Evolutionary conservation across 1,284 basidiomycete genomes (phyloP).

Genomic region (Malassezia vespertilionis): DNA sequence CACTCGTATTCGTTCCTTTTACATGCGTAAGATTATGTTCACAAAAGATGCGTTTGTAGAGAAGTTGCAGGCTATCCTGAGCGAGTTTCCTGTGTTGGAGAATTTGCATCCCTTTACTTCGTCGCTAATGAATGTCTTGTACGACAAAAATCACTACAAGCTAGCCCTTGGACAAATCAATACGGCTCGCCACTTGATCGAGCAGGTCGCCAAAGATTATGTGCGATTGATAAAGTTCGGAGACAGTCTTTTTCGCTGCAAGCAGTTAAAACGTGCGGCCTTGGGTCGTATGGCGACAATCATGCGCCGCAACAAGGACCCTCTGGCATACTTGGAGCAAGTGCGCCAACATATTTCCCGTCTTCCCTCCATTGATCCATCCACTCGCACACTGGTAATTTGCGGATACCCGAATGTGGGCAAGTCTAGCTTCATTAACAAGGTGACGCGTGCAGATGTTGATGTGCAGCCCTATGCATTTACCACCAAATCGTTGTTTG

Average conservation of each 20-base stretch:
- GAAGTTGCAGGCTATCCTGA: conserved; percentile 82
- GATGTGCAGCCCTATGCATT: conserved; percentile 47
- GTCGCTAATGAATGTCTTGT: conserved; percentile 46
- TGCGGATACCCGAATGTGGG: conserved; percentile 47
- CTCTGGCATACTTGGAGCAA: conserved; percentile 46
- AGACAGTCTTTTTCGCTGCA: conserved; percentile 46
- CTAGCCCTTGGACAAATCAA: conserved; percentile 47
- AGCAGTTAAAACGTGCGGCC: conserved; percentile 47
- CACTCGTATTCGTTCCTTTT: conserved; percentile 74
- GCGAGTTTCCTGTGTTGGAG: conserved; percentile 82
- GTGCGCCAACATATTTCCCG: conserved; percentile 47
- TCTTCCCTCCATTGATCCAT: conserved; percentile 45
- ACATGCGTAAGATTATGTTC: conserved; percentile 99
- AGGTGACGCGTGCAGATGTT: conserved; percentile 45
- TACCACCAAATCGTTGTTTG: conserved; percentile 47
- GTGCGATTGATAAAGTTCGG: conserved; percentile 46
- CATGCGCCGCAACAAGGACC: conserved; percentile 47
- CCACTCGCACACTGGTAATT: conserved; percentile 41
- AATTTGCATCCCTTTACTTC: conserved; percentile 46
- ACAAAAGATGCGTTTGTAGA: conserved; percentile 96
- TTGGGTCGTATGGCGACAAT: conserved; percentile 47
- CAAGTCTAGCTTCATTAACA: conserved; percentile 47
- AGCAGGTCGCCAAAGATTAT: conserved; percentile 47
- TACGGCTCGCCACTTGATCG: conserved; percentile 44
- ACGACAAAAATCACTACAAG: conserved; percentile 48